Evolutionary conservation across 805 yeast species (phyloP), one percentile per base, ranked within the genome.

Genomic region (Metschnikowia lunata): DNA sequence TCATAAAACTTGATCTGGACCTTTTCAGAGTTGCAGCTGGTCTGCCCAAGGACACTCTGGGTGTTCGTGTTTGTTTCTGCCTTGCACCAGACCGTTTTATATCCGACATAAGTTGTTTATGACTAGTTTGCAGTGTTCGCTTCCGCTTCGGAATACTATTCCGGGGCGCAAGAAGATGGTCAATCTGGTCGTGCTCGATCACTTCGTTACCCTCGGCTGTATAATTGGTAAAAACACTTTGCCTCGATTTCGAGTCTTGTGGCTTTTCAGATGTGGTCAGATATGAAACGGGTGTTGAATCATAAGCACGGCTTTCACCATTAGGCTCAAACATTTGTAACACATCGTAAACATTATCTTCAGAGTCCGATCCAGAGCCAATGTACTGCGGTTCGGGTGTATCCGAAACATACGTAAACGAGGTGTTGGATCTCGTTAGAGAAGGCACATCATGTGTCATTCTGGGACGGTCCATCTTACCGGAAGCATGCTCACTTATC

Each of bases 321-420:
- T 11, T 11, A 10, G 3, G 11, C n/a, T 10, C 11, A 29, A 10
- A 10, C 31, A 11, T 12, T 4, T 10, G n/a, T 11, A 12, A 6
- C 31, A 4, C 11, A 10, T 11, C n/a, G n/a, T 29, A 4, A 6
- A 6, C n/a, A 6, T 45, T 49, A 8, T 27, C 10, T 9, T 46
- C 51, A 1, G 42, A 42, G 26, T 48, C 52, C 1, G 54, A 48
- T 6, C 34, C 38, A 10, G 51, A 47, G 8, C 36, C 39, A 10
- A 44, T 30, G 26, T n/a, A 27, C 14, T 38, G 40, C 8, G 42
- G 42, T 27, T 41, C 48, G 6, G 47, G 41, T 4, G 48, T 36
- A 8, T 43, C 46, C 45, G 38, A 42, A 11, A n/a, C 36, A 30
- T 44, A 43, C 2, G 42, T 36, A 26, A 41, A 36, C 23, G 45